phyloP scores from a whole-genome alignment of 2,329 filamentous ascomycete species.

The Zymoseptoria brevis region DNA sequence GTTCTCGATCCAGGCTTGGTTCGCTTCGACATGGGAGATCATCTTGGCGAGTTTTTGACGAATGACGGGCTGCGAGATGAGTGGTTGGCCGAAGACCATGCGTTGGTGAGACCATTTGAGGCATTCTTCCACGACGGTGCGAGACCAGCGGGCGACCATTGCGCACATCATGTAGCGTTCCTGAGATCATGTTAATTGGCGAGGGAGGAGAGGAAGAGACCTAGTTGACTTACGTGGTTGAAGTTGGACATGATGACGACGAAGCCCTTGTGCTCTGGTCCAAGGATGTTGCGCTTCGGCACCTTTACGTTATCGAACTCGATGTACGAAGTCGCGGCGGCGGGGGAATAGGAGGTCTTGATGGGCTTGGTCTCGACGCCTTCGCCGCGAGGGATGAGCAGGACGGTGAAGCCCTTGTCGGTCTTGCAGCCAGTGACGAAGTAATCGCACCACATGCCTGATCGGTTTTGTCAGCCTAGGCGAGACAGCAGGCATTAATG shows the following conservation, averaged over 20 bases:
- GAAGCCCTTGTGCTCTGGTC: slow-evolving; percentile 79
- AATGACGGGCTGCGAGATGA: slow-evolving; percentile 57
- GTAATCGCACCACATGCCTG: slow-evolving; percentile 72
- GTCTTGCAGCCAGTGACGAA: slow-evolving; percentile 76
- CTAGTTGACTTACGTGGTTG: slow-evolving; percentile 54
- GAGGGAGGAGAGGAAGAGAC: neutral
- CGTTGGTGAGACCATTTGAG: slow-evolving; percentile 85
- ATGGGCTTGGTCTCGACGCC: slow-evolving; percentile 69
- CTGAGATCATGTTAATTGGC: slow-evolving; percentile 6
- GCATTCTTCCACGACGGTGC: slow-evolving; percentile 70
- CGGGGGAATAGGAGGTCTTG: slow-evolving; percentile 72
- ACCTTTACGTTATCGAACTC: slow-evolving; percentile 85
- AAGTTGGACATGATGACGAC: slow-evolving; percentile 80
- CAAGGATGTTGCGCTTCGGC: slow-evolving; percentile 67
- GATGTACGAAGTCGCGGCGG: slow-evolving; percentile 71
- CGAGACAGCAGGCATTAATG: slow-evolving; percentile 53
- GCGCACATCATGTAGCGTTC: slow-evolving; percentile 36
- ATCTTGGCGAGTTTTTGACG: slow-evolving; percentile 60
- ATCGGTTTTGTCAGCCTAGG: slow-evolving; percentile 27
- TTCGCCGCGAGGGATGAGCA: slow-evolving; percentile 66
- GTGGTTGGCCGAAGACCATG: slow-evolving; percentile 71
- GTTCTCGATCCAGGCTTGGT: slow-evolving; percentile 76
- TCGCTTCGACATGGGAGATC: slow-evolving; percentile 74
- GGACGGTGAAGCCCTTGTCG: slow-evolving; percentile 67
- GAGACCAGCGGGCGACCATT: slow-evolving; percentile 55